These are phyloP conservation scores for Neckera pumila DNA, from an alignment of 225 moss, liverwort and hornwort species.

Conservation along the genomic window DNA sequence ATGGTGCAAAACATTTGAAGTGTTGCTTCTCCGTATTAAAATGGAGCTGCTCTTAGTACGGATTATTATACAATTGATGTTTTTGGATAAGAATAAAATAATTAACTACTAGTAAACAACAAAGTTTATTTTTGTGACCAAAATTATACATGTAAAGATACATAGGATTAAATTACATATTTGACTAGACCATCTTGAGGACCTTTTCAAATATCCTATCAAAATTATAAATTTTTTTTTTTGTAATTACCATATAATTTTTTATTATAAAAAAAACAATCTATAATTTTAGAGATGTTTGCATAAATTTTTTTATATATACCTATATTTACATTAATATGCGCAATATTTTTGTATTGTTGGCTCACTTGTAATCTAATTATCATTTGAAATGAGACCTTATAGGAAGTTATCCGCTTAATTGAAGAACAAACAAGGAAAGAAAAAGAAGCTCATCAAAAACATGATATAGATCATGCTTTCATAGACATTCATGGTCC, in stretches of 20 bases:
- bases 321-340: not conserved
- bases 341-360: not conserved
- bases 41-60: too few species aligned
- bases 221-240: not conserved
- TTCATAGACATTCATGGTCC: not conserved
- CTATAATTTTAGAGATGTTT: not conserved
- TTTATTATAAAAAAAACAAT: not conserved
- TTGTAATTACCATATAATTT: not conserved
- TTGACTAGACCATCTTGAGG: not conserved
- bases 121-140: not conserved
- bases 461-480: not conserved
- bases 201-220: not conserved
- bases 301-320: not conserved
- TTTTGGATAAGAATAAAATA: too few species aligned
- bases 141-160: too few species aligned
- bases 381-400: not conserved
- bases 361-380: not conserved
- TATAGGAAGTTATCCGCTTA: not conserved
- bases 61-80: too few species aligned
- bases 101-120: too few species aligned
- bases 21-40: too few species aligned
- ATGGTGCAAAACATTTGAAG: too few species aligned
- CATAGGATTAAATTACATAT: not conserved
- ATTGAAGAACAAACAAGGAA: not conserved
- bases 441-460: not conserved